phyloP scores from a whole-genome alignment of 2,329 filamentous ascomycete genomes.

The Coniella vitis region DNA sequence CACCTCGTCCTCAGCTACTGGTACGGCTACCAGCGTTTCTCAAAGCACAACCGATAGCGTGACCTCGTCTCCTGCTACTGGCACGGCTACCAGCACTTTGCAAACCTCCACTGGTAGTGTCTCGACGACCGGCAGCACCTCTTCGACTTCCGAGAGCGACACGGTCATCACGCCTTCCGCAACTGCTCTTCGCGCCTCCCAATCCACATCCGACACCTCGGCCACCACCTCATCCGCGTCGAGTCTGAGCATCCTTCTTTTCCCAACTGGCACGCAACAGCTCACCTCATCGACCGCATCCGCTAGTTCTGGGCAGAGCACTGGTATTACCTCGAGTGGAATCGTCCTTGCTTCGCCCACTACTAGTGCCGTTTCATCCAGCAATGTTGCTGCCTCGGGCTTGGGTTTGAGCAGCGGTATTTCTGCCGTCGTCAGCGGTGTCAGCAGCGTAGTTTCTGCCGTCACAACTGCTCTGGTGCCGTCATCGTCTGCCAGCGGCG shows the following conservation, averaged over 20 bases:
- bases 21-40: too few relatives aligned
- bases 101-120: too few relatives aligned
- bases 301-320: background rate
- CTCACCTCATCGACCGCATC: conserved; percentile 1
- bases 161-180: too few relatives aligned
- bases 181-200: too few relatives aligned
- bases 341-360: background rate
- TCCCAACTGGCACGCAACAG: conserved; percentile 2
- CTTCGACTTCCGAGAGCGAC: too few relatives aligned
- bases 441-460: conserved; percentile 11
- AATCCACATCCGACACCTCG: too few relatives aligned
- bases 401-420: conserved; percentile 3
- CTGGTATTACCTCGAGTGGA: conserved; percentile 2
- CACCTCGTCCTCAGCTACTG: too few relatives aligned
- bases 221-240: background rate
- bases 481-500: too few relatives aligned
- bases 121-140: too few relatives aligned
- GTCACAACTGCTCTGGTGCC: conserved; percentile 6
- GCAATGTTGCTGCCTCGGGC: conserved; percentile 12
- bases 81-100: too few relatives aligned
- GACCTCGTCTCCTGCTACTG: too few relatives aligned
- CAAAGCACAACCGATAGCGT: too few relatives aligned
- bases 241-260: background rate
- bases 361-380: background rate
- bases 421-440: conserved; percentile 3